A percentile compares a stretch with the other conserved stretches of the same genome.
These are phyloP conservation scores for Yamadazyma philogaea DNA, from an alignment of 805 yeast genomes.

Conservation along the genomic window DNA sequence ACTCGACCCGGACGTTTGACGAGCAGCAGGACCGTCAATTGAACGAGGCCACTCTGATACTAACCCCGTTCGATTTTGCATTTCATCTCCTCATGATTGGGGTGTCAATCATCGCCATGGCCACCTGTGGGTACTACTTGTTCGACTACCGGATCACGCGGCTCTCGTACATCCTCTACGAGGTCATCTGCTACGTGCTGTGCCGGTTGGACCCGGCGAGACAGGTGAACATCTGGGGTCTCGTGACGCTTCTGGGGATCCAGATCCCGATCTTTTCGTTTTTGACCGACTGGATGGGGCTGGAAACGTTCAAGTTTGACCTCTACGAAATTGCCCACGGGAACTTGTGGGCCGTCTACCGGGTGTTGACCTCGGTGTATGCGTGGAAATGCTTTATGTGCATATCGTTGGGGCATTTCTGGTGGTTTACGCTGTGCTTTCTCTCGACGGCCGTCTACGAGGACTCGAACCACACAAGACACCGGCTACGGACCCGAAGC, in stretches of 20 bases:
- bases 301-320: slow-evolving; percentile 1
- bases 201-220: slow-evolving; percentile 25
- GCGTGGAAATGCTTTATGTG: slow-evolving; percentile 17
- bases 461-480: slow-evolving; percentile 18
- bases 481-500: slow-evolving; percentile 14
- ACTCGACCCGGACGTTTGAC: slow-evolving; percentile 14
- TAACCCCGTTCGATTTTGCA: slow-evolving; percentile 28
- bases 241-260: slow-evolving; percentile 8
- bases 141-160: slow-evolving; percentile 13
- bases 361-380: slow-evolving; percentile 9
- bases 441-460: slow-evolving; percentile 11
- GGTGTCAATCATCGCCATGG: slow-evolving; percentile 20
- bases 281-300: slow-evolving; percentile 6
- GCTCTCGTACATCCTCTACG: slow-evolving; percentile 27
- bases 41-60: slow-evolving; percentile 14
- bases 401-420: slow-evolving; percentile 25
- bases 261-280: slow-evolving; percentile 8
- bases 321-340: slow-evolving; percentile 7
- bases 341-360: slow-evolving; percentile 3
- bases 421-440: slow-evolving; percentile 29
- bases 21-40: slow-evolving; percentile 18
- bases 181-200: slow-evolving; percentile 26
- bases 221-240: slow-evolving; percentile 9
- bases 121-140: slow-evolving; percentile 17
- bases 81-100: slow-evolving; percentile 27